These are phyloP conservation scores for Pogostemon cablin DNA, from an alignment of 257 asterid species.

Conservation along the genomic window DNA sequence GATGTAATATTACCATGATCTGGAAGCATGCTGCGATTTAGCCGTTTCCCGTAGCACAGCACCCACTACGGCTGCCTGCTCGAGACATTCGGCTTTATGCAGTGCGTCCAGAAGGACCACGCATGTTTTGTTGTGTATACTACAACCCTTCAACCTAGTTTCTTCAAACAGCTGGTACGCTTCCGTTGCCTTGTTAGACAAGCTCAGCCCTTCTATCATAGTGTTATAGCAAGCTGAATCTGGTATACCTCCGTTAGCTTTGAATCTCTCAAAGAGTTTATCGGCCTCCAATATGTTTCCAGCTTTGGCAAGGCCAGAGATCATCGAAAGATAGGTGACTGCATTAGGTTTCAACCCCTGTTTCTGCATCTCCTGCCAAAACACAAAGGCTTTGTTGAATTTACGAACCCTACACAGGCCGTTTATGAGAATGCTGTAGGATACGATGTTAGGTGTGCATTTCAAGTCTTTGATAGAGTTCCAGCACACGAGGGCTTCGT, in stretches of 20 bases:
- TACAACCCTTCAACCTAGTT: constrained; percentile 78
- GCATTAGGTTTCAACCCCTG: constrained; percentile 79
- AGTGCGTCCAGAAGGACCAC: constrained; percentile 83
- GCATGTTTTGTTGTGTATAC: constrained; percentile 78
- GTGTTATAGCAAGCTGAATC: constrained; percentile 93
- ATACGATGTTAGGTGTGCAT: constrained; percentile 61
- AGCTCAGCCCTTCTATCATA: constrained; percentile 85
- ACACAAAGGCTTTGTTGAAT: constrained; percentile 94
- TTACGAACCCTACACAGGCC: constrained; percentile 84
- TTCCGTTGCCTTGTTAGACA: constrained; percentile 72
- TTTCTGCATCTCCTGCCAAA: constrained; percentile 98
- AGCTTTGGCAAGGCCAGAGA: constrained; percentile 93
- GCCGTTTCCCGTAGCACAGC: constrained; percentile 89
- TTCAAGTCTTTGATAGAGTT: constrained; percentile 84
- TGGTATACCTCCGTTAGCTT: constrained; percentile 78
- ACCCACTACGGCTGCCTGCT: constrained; percentile 93
- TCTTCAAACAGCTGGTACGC: constrained; percentile 86
- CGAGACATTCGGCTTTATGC: constrained; percentile 92
- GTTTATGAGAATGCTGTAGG: constrained; percentile 79
- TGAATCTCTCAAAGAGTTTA: constrained; percentile 69
- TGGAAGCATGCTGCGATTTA: constrained; percentile 84
- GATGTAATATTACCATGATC: constrained; percentile 47
- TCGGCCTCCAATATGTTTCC: constrained; percentile 83
- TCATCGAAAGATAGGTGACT: constrained; percentile 80
- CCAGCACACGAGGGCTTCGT: constrained; percentile 95